Percentiles rank a stretch among this genome's conserved stretches.
Conservation (phyloP, 2,329 filamentous ascomycete genomes). For the Fusarium torulosum region DNA sequence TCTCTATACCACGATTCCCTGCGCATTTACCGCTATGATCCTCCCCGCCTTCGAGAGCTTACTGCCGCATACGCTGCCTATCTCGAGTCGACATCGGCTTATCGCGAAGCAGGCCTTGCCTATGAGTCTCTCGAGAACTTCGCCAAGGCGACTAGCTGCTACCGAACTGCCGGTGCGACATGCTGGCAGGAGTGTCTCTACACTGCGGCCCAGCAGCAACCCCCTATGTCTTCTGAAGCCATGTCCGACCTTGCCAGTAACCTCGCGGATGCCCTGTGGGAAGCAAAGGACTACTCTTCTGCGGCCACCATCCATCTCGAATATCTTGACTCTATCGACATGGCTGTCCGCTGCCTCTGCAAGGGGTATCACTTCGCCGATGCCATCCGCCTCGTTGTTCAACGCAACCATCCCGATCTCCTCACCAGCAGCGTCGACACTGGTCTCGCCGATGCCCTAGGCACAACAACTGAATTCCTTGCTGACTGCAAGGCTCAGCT, state of each 20-base stretch:
- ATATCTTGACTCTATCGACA: conserved; percentile 79
- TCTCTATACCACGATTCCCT: conserved; percentile 82
- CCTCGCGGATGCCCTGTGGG: conserved; percentile 82
- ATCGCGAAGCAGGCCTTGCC: conserved; percentile 88
- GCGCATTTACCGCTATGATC: conserved; percentile 85
- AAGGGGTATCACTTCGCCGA: conserved; percentile 89
- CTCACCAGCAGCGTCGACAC: conserved; percentile 78
- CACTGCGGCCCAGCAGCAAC: conserved; percentile 75
- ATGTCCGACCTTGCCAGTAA: conserved; percentile 76
- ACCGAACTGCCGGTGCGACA: conserved; percentile 79
- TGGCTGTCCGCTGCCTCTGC: conserved; percentile 82
- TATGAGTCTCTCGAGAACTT: conserved; percentile 89
- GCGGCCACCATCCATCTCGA: conserved; percentile 86
- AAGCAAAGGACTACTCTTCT: conserved; percentile 84
- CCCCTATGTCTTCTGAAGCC: conserved; percentile 70
- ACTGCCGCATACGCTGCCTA: conserved; percentile 84
- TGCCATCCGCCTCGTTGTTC: conserved; percentile 81
- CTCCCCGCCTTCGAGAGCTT: conserved; percentile 72
- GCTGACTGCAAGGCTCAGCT: conserved; percentile 93
- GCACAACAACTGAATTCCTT: conserved; percentile 87
- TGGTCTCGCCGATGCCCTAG: conserved; percentile 83
- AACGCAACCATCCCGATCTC: conserved; percentile 70
- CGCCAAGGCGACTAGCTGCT: conserved; percentile 80
- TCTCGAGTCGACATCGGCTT: conserved; percentile 79
- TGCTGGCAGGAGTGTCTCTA: conserved; percentile 94